Evolutionary conservation across 2,329 filamentous ascomycete genomes (phyloP).

Genomic region (Cyanodermella asteris): DNA sequence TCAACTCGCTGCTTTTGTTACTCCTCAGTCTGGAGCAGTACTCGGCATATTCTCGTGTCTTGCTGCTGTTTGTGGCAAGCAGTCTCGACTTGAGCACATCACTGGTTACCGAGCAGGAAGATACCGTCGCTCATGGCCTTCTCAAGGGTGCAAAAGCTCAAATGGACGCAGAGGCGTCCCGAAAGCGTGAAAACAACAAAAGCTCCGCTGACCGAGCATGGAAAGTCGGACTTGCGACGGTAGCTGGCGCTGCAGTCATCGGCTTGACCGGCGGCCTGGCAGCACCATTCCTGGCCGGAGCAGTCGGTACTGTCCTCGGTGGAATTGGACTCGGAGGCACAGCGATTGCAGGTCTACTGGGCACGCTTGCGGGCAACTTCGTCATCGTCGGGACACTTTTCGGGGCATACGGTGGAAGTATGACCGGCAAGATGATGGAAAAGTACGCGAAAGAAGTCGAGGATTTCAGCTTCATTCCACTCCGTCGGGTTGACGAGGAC

Average conservation of each 20-base stretch:
- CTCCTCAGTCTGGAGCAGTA: slow-evolving; percentile 51
- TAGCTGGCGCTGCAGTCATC: slow-evolving; percentile 59
- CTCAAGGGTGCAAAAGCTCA: slow-evolving; percentile 46
- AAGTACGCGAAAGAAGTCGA: slow-evolving; percentile 53
- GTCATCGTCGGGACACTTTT: slow-evolving; percentile 56
- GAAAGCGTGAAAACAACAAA: slow-evolving; percentile 41
- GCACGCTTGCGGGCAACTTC: slow-evolving; percentile 47
- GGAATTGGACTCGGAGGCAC: slow-evolving; percentile 45
- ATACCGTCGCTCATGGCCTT: slow-evolving; percentile 46
- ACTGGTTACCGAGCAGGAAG: slow-evolving; percentile 42
- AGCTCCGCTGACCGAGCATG: too few relatives aligned
- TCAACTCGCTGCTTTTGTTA: slow-evolving; percentile 46
- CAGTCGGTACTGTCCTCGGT: slow-evolving; percentile 49
- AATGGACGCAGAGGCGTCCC: slow-evolving; percentile 54
- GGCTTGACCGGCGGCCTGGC: slow-evolving; percentile 54
- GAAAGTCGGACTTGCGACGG: slow-evolving; percentile 60
- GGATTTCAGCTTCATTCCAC: slow-evolving; percentile 56
- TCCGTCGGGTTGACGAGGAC: slow-evolving; percentile 26
- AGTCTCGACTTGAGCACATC: slow-evolving; percentile 41
- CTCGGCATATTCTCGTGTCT: slow-evolving; percentile 42
- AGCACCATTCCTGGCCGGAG: slow-evolving; percentile 46
- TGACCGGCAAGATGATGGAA: slow-evolving; percentile 58
- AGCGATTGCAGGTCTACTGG: slow-evolving; percentile 48
- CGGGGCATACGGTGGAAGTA: slow-evolving; percentile 54
- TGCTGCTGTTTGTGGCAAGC: slow-evolving; percentile 43